phyloP scores from a whole-genome alignment of 1,139 yeast species.

The Geotrichum klebahnii region DNA sequence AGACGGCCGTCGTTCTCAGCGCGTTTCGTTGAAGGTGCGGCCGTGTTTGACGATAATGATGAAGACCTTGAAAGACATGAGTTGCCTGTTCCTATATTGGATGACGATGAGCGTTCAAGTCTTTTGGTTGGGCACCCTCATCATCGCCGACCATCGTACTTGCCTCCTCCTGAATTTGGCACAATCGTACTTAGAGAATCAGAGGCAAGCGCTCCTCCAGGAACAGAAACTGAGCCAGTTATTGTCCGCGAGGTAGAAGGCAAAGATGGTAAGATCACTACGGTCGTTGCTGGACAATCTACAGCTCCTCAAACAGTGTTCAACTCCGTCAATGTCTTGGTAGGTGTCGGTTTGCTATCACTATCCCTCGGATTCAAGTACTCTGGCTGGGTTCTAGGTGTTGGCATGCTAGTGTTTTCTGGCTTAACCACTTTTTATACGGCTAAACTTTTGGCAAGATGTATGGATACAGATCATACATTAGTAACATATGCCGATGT shows the following conservation, averaged over 20 bases:
- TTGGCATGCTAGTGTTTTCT: slow-evolving; percentile 49
- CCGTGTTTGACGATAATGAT: slow-evolving; percentile 38
- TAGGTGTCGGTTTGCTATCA: slow-evolving; percentile 83
- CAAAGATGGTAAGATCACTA: slow-evolving; percentile 63
- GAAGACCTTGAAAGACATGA: no score
- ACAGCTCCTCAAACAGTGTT: slow-evolving; percentile 85
- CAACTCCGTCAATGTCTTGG: slow-evolving; percentile 76
- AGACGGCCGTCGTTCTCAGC: slow-evolving; percentile 13
- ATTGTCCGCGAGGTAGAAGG: slow-evolving; percentile 64
- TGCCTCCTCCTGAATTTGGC: slow-evolving; percentile 26
- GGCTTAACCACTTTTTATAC: slow-evolving; percentile 65
- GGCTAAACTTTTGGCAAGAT: slow-evolving; percentile 59
- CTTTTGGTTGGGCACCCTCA: slow-evolving; percentile 16
- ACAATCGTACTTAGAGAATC: slow-evolving; percentile 29
- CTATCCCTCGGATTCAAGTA: slow-evolving; percentile 74
- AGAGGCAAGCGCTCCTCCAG: slow-evolving; percentile 32
- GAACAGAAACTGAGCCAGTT: slow-evolving; percentile 53
- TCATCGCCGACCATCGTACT: slow-evolving; percentile 27
- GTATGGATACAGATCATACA: slow-evolving; percentile 70
- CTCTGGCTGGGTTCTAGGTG: slow-evolving; percentile 77
- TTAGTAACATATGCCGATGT: slow-evolving; percentile 85
- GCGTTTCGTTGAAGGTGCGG: slow-evolving; percentile 20
- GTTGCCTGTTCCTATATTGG: not conserved
- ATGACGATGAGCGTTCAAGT: not conserved
- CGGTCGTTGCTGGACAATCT: slow-evolving; percentile 76